Conservation (phyloP, 108 stramenopile genomes). For the Cyclostephanos invisitatus region DNA sequence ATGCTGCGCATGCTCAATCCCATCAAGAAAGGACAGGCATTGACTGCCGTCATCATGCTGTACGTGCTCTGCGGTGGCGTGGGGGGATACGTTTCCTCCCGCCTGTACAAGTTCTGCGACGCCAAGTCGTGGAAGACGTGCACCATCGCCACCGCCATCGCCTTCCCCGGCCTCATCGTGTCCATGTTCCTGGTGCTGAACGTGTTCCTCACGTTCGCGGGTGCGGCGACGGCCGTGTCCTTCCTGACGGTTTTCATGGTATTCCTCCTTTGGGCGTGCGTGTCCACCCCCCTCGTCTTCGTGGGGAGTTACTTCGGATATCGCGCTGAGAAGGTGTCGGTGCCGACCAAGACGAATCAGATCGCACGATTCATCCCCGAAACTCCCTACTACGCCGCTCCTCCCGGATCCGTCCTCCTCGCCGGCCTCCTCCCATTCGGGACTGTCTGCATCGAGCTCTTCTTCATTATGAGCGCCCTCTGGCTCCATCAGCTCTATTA, state of each 20-base stretch:
- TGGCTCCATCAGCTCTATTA: slow-evolving; percentile 99
- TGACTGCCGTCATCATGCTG: slow-evolving; percentile 92
- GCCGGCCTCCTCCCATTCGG: slow-evolving; percentile 97
- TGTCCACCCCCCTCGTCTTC: slow-evolving; percentile 94
- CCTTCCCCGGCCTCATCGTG: slow-evolving; percentile 83
- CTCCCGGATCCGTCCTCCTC: slow-evolving; percentile 75
- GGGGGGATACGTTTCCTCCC: slow-evolving; percentile 88
- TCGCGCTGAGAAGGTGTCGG: slow-evolving; percentile 71
- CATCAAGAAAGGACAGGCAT: slow-evolving; percentile 93
- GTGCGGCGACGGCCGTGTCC: slow-evolving; percentile 92
- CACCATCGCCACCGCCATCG: slow-evolving; percentile 84
- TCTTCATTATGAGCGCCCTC: slow-evolving; percentile 98
- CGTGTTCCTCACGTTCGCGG: slow-evolving; percentile 78
- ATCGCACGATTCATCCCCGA: slow-evolving; percentile 93
- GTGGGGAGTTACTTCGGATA: slow-evolving; percentile 96
- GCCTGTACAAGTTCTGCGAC: slow-evolving; percentile 93
- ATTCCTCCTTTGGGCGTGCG: slow-evolving; percentile 88
- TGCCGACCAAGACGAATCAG: slow-evolving; percentile 93
- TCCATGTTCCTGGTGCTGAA: slow-evolving; percentile 84
- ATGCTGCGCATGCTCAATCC: slow-evolving; percentile 90
- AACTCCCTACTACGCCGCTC: slow-evolving; percentile 78
- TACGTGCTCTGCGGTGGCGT: slow-evolving; percentile 92
- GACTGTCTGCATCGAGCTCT: slow-evolving; percentile 98
- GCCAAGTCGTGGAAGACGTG: slow-evolving; percentile 82
- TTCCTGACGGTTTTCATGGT: slow-evolving; percentile 89